Base-by-base conservation (phyloP, 768 basidiomycete genomes). In the Lyophyllum shimeji region DNA sequence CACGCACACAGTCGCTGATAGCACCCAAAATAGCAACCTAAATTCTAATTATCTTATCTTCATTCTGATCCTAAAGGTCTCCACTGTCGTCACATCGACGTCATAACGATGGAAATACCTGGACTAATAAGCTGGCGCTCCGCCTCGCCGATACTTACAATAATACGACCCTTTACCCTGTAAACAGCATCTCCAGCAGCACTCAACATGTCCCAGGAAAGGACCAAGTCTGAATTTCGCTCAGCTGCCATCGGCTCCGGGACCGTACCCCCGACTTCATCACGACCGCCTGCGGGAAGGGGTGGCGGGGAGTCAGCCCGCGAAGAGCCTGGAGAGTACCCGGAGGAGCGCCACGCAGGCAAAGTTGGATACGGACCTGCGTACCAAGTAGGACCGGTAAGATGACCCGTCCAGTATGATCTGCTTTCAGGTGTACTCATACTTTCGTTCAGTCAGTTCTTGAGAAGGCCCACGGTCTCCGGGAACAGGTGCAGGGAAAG, bases 301-400 rank as follows among this genome's bases (percentile, higher is more conserved):
- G n/a, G n/a, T n/a, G n/a, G n/a, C n/a, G n/a, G n/a, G n/a, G n/a
- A n/a, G n/a, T n/a, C n/a, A n/a, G n/a, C n/a, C n/a, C n/a, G n/a
- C n/a, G n/a, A n/a, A n/a, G n/a, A n/a, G n/a, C n/a, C n/a, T 37
- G 12, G 46, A 23, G 42, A 49, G 13, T 74, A 77, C 46, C 78
- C 78, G 8, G 71, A 73, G 37, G 77, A 80, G 62, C 67, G 53
- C 17, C 79, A 81, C 45, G 75, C 78, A 2, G 78, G 78, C 1
- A 65, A 65, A 23, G 76, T 80, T 8, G 78, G 79, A 0, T 72
- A 70, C 45, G 79, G 79, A 1, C 79, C 78, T 0, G 71, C 76
- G 25, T 79, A 70, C 50, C 59, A 67, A 27, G 33, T 60, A 20
- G 65, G 65, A 15, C 65, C 77, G 15, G 77, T 79, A 58, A 42